Evolutionary conservation across 2,329 filamentous ascomycete genomes (phyloP), one percentile per base, ranked within the genome.

Genomic region (Colletotrichum zoysiae): DNA sequence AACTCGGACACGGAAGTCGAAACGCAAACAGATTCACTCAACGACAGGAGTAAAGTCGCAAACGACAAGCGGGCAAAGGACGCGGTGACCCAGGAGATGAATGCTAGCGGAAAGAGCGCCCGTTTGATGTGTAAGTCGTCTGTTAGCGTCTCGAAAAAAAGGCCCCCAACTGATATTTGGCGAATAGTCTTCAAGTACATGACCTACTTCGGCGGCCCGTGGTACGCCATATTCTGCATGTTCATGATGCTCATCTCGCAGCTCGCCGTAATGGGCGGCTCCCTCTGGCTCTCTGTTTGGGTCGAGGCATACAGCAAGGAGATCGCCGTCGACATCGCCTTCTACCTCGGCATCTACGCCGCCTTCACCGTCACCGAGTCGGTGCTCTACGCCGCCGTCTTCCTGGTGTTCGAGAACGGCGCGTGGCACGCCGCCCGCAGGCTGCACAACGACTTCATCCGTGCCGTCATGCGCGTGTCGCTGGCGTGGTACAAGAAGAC

Each of bases 401-500:
- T 84, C 59, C 76, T 86, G 59, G 79, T 84, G 40, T 89, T 87
- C 74, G 86, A 87, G 76, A 85, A 84, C 74, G 88, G 88, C 26
- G 85, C 85, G 8, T 90, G 88, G 88, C 80, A 81, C n/a, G 88
- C 88, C 2, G 88, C 87, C 0, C 82, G 83, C 42, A 82, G 78
- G 44, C 82, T 90, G 55, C 88, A 90, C 78, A 81, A 82, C 18
- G 83, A 84, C 62, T 85, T 90, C 63, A 85, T 89, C 56, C 81
- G 79, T 16, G 84, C 86, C 23, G 81, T 90, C 23, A 82, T 90
- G 79, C 81, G 82, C 33, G 88, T 88, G 4, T 85, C 88, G 1
- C 80, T 90, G 12, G 84, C 85, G 5, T 90, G 88, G 88, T 89
- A 87, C 75, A 87, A 88, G 76, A 78, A 85, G 58, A 83, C 87